Evolutionary conservation across 108 stramenopile species (phyloP), one percentile per base, ranked within the genome.

Genomic region (Fragilariopsis cylindrus): DNA sequence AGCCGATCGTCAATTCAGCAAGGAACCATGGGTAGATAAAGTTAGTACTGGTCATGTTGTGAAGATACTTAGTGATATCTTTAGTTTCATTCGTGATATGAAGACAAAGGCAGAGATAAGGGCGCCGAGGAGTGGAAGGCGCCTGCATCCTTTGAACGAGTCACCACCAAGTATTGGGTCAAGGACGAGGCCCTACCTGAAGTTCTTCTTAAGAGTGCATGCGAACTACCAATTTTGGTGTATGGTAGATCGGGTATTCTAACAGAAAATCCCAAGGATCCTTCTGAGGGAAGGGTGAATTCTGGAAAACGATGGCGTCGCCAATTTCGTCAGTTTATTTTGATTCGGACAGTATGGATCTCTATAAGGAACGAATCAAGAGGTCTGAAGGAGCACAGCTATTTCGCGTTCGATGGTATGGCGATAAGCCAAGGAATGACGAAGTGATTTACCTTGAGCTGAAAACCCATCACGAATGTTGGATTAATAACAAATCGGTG

Each of bases 151-250:
- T 81, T 81, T 60, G 64, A 81, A 48, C 47, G 80, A 39, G 49
- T 49, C 11, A 82, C 82, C 64, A 72, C 70, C 56, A 80, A 80
- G 47, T 83, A 80, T 70, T 80, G 82, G 82, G 79, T 83, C 18
- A 19, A 44, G 21, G 71, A 76, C 5, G 45, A 76, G 13, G 15
- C 68, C 18, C 41, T 83, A 5, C 48, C 78, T 15, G 66, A 83
- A 42, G 48, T 83, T 5, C 12, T 83, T 13, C 16, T 77, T 47
- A 69, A 18, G 7, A 46, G 68, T 72, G 69, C 60, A 13, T 13
- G 16, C 9, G 82, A 83, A 49, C 44, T 66, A 5, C 82, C 82
- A 43, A 60, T 82, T 7, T 54, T 82, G n/a, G 74, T 82, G 4
- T 82, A 82, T 2, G 82, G 82, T 39, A 74, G 52, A 52, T 68